Conservation (phyloP, 2,329 filamentous ascomycete genomes). For the Penicillium sp. region DNA sequence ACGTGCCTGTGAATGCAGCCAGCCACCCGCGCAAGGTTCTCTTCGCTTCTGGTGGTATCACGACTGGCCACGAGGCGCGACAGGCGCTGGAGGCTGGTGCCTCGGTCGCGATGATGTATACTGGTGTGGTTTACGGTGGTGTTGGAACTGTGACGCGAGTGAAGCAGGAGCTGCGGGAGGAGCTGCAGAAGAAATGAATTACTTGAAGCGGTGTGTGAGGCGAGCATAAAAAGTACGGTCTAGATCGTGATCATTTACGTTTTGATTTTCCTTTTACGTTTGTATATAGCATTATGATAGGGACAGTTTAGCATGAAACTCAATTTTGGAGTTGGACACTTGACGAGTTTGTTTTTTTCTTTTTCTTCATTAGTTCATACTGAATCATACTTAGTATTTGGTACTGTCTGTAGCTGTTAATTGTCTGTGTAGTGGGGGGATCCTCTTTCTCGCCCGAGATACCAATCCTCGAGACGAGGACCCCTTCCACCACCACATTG, state of each 20-base stretch:
- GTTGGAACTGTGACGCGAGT: conserved; percentile 64
- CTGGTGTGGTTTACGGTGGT: conserved; percentile 70
- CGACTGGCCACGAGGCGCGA: conserved; percentile 81
- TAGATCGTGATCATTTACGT: background rate
- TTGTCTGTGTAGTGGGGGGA: background rate
- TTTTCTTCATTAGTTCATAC: background rate
- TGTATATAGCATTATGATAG: conserved; percentile 33
- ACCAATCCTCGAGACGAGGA: background rate
- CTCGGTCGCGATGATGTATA: conserved; percentile 91
- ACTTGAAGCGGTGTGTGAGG: conserved; percentile 27
- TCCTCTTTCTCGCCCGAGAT: conserved; percentile 14
- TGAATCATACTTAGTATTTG: too few species aligned
- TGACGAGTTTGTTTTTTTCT: background rate
- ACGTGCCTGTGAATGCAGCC: conserved; percentile 20
- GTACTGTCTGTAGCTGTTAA: background rate
- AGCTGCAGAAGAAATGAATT: conserved; percentile 38
- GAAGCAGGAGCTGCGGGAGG: conserved; percentile 55
- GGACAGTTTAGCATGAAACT: conserved; percentile 12
- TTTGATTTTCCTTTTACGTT: conserved; percentile 10
- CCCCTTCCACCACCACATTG: background rate
- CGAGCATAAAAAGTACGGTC: background rate
- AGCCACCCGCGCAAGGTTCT: conserved; percentile 70
- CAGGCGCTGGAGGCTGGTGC: conserved; percentile 86
- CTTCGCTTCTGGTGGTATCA: conserved; percentile 93
- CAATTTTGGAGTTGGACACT: conserved; percentile 11